Percentiles rank a stretch among this genome's conserved stretches.
These are phyloP conservation scores for Diaporthe batatas DNA, from an alignment of 2,329 filamentous ascomycete species.

Conservation along the genomic window DNA sequence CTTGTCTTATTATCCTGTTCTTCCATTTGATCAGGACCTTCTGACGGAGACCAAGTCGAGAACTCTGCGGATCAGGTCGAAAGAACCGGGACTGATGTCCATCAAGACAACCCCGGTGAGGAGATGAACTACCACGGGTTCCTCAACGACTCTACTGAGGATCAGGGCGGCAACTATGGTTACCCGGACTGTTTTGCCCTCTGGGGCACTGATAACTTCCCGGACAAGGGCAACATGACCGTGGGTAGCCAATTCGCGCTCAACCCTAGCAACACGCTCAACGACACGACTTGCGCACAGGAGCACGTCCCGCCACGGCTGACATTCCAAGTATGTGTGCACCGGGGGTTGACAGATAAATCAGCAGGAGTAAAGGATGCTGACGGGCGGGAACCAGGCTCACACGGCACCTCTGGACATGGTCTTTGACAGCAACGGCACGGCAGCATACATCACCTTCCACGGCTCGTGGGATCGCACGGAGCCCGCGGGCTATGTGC, in stretches of 20 bases:
- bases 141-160: constrained; percentile 54
- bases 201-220: constrained; percentile 67
- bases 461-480: constrained; percentile 74
- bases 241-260: constrained; percentile 66
- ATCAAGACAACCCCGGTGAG: constrained; percentile 77
- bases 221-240: constrained; percentile 55
- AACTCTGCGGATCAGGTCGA: constrained; percentile 74
- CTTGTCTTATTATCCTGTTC: too few relatives aligned
- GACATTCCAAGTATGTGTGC: constrained; percentile 57
- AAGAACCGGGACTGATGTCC: constrained; percentile 68
- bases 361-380: not conserved
- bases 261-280: constrained; percentile 51
- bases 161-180: constrained; percentile 71
- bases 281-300: constrained; percentile 59
- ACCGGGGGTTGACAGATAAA: not conserved
- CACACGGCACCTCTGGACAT: constrained; percentile 81
- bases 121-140: constrained; percentile 79
- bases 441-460: constrained; percentile 75
- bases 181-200: constrained; percentile 79
- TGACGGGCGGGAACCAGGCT: constrained; percentile 51
- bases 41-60: constrained; percentile 61
- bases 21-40: not conserved
- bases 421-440: constrained; percentile 71
- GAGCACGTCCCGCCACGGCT: constrained; percentile 66
- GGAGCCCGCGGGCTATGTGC: constrained; percentile 53